Evolutionary conservation across 805 yeast species (phyloP), one percentile per base, ranked within the genome.

Genomic region (Ascoidea asiatica): DNA sequence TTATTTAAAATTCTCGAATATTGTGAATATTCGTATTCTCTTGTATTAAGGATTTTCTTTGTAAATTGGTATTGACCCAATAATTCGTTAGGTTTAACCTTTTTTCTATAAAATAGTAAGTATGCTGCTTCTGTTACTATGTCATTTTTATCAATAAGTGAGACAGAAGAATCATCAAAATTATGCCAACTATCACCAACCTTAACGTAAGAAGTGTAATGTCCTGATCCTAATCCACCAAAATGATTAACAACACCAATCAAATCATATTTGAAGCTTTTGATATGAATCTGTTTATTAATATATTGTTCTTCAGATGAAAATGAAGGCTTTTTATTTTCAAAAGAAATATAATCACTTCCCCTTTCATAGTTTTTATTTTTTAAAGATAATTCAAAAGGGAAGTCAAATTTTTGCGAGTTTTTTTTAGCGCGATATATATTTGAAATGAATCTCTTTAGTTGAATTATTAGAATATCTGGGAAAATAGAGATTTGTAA

Each of bases 191-290:
- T 69, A 19, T 65, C 65, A 55, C 85, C 94, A 39, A 76, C 68
- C 58, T 81, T 82, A 0, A 75, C 95, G 55, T 78, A 81, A 0
- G 97, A 84, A 1, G 98, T 92, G 61, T 92, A 90, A 65, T 92
- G 97, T 1, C 98, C 97, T 4, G 97, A 97, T 0, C 97, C 97
- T 18, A 90, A 66, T 0, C 97, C 96, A 43, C 97, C 98, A 58
- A 72, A 88, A 57, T 92, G 98, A 58, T 90, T 92, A 58, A 89
- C 97, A 19, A 92, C 96, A 0, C 92, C 97, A 53, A 85, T 70
- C 49, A 92, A 65, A 57, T 92, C 97, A 60, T 90, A 90, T 1
- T 84, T 57, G n/a, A 61, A 52, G 5, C 18, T 33, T 15, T 40
- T 37, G 5, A 38, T 22, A 18, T 17, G 38, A 64, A 49, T 8